Conservation (phyloP, 371 early-diverging fungal genomes). For the Capillidium heterosporum region DNA sequence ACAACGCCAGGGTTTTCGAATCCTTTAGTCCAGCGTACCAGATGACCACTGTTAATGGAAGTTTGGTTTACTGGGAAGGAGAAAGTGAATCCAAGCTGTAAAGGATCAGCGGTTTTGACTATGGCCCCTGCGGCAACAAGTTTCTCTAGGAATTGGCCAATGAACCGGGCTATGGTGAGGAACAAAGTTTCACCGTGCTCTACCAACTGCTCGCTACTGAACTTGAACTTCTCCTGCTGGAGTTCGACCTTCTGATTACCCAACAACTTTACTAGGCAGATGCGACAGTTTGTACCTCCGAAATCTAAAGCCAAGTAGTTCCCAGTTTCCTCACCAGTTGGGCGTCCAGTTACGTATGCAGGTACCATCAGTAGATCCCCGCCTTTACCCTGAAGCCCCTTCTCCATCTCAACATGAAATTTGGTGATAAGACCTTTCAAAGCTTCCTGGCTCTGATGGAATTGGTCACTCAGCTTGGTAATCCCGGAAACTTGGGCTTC, state of each 20-base stretch:
- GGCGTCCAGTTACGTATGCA: conserved; percentile 59
- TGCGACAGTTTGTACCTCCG: conserved; percentile 89
- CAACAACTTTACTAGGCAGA: conserved; percentile 64
- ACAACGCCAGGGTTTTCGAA: conserved; percentile 59
- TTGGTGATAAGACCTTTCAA: not conserved
- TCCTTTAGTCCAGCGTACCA: conserved; percentile 88
- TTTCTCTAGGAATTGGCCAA: conserved; percentile 54
- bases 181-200: conserved; percentile 30
- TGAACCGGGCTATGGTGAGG: conserved; percentile 79
- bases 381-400: conserved; percentile 1
- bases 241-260: conserved; percentile 48
- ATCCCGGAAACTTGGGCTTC: not conserved
- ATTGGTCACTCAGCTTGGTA: not conserved
- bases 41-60: conserved; percentile 44
- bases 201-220: conserved; percentile 57
- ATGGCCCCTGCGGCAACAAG: conserved; percentile 9
- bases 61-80: conserved; percentile 83
- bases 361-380: conserved; percentile 42
- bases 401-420: conserved; percentile 5
- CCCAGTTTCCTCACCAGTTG: conserved; percentile 67
- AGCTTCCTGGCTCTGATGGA: not conserved
- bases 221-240: conserved; percentile 54
- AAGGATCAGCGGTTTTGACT: conserved; percentile 11
- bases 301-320: conserved; percentile 80
- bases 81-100: conserved; percentile 81